These are phyloP conservation scores for Nicotiana obtusifolia DNA, from an alignment of 257 asterid genomes.

Conservation along the genomic window DNA sequence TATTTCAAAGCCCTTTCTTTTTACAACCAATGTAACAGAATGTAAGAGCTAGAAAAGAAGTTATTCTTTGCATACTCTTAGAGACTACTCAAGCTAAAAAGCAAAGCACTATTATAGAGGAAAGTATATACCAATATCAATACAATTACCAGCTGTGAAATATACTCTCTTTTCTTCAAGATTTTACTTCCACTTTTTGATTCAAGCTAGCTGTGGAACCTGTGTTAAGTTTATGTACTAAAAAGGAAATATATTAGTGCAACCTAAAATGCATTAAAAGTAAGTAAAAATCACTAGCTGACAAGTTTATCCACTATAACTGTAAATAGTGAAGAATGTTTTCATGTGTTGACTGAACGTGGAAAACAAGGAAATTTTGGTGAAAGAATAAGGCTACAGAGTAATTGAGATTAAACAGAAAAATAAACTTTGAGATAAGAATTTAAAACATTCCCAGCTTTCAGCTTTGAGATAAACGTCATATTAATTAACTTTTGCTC, in stretches of 20 bases:
- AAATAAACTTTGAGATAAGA: not conserved
- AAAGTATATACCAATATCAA: conserved; percentile 39
- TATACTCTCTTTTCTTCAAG: not conserved
- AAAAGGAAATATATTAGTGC: not conserved
- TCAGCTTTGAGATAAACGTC: not conserved
- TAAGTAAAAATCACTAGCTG: conserved; percentile 3
- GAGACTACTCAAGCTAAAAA: conserved; percentile 36
- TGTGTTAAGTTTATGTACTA: not conserved
- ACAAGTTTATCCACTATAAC: not conserved
- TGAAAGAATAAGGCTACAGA: not conserved
- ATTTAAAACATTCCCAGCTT: too few species aligned
- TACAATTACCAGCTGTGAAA: conserved; percentile 1
- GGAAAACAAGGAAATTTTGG: not conserved
- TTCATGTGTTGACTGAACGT: not conserved
- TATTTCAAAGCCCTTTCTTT: conserved; percentile 23
- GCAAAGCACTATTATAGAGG: conserved; percentile 35
- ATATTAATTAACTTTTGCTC: not conserved
- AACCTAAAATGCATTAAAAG: not conserved
- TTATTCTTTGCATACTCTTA: conserved; percentile 51
- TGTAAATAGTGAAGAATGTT: not conserved
- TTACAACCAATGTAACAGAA: conserved; percentile 6
- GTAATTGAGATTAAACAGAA: not conserved
- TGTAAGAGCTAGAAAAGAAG: not conserved
- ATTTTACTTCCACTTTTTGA: not conserved
- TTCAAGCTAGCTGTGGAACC: not conserved